Evolutionary conservation across 768 basidiomycete species (phyloP), one percentile per base, ranked within the genome.

Genomic region (Naganishia kalamii): DNA sequence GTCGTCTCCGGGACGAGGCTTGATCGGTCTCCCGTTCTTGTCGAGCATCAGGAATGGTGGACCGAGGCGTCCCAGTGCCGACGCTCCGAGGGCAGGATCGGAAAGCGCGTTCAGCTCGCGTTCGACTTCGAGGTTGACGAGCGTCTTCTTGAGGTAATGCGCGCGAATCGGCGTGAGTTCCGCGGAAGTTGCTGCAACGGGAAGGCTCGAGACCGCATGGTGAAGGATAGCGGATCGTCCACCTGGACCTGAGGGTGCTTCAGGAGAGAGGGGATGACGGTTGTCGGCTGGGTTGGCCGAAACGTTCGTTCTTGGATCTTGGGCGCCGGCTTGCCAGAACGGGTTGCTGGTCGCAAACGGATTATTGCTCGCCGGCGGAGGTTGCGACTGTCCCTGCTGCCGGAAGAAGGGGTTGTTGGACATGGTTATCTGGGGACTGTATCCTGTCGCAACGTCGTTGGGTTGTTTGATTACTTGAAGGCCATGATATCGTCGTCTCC

Each of bases 121-220:
- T 71, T 81, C 79, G 71, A 97, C 86, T 77, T 97, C 87, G 59
- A 97, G 86, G 70, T 88, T 85, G 47, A 97, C 83, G 63, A 99
- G 86, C 19, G 90, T 84, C 79, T 98, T 98, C 82, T 98, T 99
- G 77, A 99, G 89, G 79, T 99, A 99, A 75, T 99, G 96, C 4
- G 93, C 92, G 46, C 93, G 87, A 51, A 93, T 80, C 13, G 94
- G 90, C 0, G 91, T 90, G 52, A 97, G 85, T 50, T 68, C 71
- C 54, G 69, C 41, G 4, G 70, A 65, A 32, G 67, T 66, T 27
- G 65, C 48, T 4, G 63, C 44, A 27, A 63, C 62, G 62, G 69
- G 69, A 10, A 70, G 66, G 7, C 49, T 52, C 6, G 65, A 65
- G 25, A 48, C 48, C 2, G 66, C 33, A 27, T 63, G 60, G 41